Percentiles rank a stretch among this genome's conserved stretches.
Conservation (phyloP, 2,329 filamentous ascomycete genomes). For the Aspergillus versicolor region DNA sequence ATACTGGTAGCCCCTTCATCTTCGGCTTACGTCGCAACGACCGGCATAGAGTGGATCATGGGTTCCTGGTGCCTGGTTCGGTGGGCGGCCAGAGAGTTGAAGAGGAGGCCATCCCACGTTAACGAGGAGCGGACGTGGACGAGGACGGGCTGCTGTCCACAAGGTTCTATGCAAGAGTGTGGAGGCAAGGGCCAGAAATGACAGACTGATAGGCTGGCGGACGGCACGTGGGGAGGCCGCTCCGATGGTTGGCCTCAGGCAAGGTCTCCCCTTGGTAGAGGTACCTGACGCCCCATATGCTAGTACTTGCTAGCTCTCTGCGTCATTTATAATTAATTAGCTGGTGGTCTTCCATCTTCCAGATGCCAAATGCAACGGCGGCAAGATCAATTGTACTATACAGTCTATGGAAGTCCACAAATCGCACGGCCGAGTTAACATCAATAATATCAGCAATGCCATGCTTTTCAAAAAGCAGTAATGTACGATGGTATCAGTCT, state of each 20-base stretch:
- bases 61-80: not conserved
- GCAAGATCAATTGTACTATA: slow-evolving; percentile 1
- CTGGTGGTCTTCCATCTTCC: not conserved
- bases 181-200: not conserved
- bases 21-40: slow-evolving; percentile 2
- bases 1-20: slow-evolving; percentile 16
- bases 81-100: not conserved
- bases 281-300: too few relatives aligned
- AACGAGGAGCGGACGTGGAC: not conserved
- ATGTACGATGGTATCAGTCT: not conserved
- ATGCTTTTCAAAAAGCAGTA: not conserved
- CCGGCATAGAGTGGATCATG: not conserved
- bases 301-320: too few relatives aligned
- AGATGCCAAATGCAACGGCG: not conserved
- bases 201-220: not conserved
- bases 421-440: not conserved
- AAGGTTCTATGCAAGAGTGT: not conserved
- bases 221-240: slow-evolving; percentile 3
- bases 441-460: not conserved
- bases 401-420: not conserved
- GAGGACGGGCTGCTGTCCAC: not conserved
- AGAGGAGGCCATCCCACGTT: not conserved
- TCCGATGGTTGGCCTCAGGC: slow-evolving; percentile 6
- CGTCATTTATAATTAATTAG: not conserved
- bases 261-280: not conserved